Base-by-base conservation (phyloP, 805 yeast species). In the Ogataea nakhonphanomensis region DNA sequence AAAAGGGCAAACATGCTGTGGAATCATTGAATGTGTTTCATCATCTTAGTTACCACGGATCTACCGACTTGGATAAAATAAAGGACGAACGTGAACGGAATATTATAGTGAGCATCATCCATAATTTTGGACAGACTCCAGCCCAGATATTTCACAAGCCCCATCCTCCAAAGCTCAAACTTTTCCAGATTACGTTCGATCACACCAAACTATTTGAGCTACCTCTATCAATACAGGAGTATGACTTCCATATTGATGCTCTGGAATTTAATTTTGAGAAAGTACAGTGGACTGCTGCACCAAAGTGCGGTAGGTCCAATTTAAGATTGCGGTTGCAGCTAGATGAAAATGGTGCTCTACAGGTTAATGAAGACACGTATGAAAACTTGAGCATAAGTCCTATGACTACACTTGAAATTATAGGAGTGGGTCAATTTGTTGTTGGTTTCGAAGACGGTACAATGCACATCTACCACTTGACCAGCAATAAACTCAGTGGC, bases 51-150 rank as follows among this genome's bases (percentile, higher is more conserved):
- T 88, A 88, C 55, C 82, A 82, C 39, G 96, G 96, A 2, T 86
- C 90, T 0, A 80, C 85, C 13, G 79, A 88, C 56, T 64, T 88
- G 39, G 95, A 86, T 45, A 71, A 70, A 15, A 81, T 88, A 41
- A 70, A 76, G 44, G 90, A 87, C 55, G 87, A 79, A 26, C 70
- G 74, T 45, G 95, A 88, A 59, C 72, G 81, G 48, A 69, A 79
- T 27, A 91, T 95, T 1, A 71, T 84, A 3, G 83, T 87, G 15
- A 90, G 95, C 1, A 84, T 84, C 51, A 88, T 88, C 37, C 93
- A 89, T 57, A 88, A 88, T 60, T 88, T 88, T 69, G 96, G 96
- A 0, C 96, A 88, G 57, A 88, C 95, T 0, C 96, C 96, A 1
- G 55, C 74, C 35, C 85, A 83, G 50, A 64, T 89, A 8, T 86